Evolutionary conservation across 257 asterid species (phyloP), one percentile per base, ranked within the genome.

Genomic region (Penstemon barbatus): DNA sequence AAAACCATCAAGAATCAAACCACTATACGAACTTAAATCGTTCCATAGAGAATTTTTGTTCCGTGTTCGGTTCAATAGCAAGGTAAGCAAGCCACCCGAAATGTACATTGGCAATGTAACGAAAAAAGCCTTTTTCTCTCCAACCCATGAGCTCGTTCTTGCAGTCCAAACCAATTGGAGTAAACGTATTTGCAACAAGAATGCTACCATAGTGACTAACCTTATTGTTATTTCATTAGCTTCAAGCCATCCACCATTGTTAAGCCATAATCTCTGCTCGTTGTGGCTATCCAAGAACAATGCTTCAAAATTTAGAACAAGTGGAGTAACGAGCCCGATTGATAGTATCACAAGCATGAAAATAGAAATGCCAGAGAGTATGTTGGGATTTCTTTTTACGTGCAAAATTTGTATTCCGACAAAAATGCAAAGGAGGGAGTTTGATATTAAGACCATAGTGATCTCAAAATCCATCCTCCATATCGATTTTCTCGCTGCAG

Each of bases 401-500:
- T 85, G 83, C 67, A 85, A 78, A 4, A 84, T 73, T 61, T 89
- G 97, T 4, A 79, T 50, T 12, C 57, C 82, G 4, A 85, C 36
- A 6, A 87, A 84, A 25, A 85, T 19, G 69, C 95, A 87, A 3
- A 65, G 33, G 15, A 87, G 74, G 10, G 92, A 81, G 77, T 78
- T 85, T 7, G 89, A 82, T 74, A 87, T 71, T 71, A 87, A 71
- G 61, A 83, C 88, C 81, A 87, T 69, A 4, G 51, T 66, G 78
- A 85, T 82, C 83, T 89, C 95, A 37, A 87, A 45, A 78, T 89
- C 95, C 88, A 89, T 87, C 76, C 96, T 78, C 90, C 88, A 82
- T 42, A 84, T 73, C 12, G 83, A 77, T 68, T 61, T 55, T 72
- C 66, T 50, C 4, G 81, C 84, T 37, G 33, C 70, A 13, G 0